Conservation (phyloP, 2,329 filamentous ascomycete species). For the Alternaria brassicicola region DNA sequence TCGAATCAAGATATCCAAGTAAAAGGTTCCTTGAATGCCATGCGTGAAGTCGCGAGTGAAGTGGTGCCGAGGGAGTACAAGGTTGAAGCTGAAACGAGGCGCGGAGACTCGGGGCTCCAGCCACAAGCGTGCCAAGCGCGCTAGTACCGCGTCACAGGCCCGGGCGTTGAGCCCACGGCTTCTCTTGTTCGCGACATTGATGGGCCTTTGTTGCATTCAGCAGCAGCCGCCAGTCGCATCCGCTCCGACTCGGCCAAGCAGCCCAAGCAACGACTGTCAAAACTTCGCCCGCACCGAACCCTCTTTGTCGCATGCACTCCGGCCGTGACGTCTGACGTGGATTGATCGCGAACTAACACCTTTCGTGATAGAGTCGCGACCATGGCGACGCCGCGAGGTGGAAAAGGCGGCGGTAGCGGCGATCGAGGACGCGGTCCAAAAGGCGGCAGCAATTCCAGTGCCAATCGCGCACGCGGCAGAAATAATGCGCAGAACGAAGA, state of each 20-base stretch:
- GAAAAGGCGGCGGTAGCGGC: slow-evolving; percentile 24
- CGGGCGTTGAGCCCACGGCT: slow-evolving; percentile 14
- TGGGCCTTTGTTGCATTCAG: slow-evolving; percentile 25
- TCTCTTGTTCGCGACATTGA: slow-evolving; percentile 22
- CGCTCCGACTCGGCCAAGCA: slow-evolving; percentile 26
- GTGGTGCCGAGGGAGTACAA: background rate
- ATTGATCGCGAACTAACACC: slow-evolving; percentile 18
- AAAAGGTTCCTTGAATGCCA: background rate
- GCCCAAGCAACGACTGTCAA: background rate
- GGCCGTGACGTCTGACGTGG: slow-evolving; percentile 3
- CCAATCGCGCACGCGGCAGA: slow-evolving; percentile 22
- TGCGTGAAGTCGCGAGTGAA: background rate
- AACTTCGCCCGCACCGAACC: background rate
- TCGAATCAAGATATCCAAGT: background rate
- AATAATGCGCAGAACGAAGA: slow-evolving; percentile 21
- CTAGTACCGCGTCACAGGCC: slow-evolving; percentile 20
- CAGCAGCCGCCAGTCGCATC: slow-evolving; percentile 29
- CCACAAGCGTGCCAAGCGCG: slow-evolving; percentile 19
- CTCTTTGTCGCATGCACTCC: background rate
- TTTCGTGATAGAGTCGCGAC: slow-evolving; percentile 24
- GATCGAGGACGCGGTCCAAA: slow-evolving; percentile 23
- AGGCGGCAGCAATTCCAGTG: slow-evolving; percentile 11
- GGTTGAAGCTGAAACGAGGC: background rate
- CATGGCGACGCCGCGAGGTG: slow-evolving; percentile 39
- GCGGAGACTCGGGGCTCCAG: background rate